phyloP scores from a whole-genome alignment of 306 rosid species.

The Begonia masoniana region DNA sequence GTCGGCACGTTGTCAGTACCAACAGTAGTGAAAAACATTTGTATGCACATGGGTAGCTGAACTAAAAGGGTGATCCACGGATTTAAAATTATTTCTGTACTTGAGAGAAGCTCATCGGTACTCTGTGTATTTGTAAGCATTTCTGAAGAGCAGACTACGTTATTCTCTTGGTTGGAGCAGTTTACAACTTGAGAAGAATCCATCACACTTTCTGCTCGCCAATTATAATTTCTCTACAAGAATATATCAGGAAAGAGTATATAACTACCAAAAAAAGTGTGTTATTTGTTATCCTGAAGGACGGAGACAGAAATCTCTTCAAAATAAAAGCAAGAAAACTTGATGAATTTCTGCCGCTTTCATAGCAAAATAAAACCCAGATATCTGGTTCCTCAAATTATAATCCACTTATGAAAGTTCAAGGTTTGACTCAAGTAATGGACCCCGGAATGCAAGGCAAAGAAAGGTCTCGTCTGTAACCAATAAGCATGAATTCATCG shows the following conservation, averaged over 20 bases:
- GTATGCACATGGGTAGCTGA: slow-evolving; percentile 37
- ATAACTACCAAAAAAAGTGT: too few relatives aligned
- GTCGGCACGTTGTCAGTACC: slow-evolving; percentile 39
- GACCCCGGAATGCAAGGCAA: too few relatives aligned
- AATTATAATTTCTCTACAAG: slow-evolving; percentile 56
- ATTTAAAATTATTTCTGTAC: slow-evolving; percentile 36
- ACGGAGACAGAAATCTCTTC: too few relatives aligned
- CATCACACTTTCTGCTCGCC: slow-evolving; percentile 35
- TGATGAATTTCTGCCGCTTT: too few relatives aligned
- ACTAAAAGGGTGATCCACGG: slow-evolving; percentile 26
- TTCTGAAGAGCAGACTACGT: slow-evolving; percentile 23
- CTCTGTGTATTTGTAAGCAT: slow-evolving; percentile 37
- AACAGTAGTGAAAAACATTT: slow-evolving; percentile 42
- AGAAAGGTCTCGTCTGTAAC: too few relatives aligned
- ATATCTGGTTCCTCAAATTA: too few relatives aligned
- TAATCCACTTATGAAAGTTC: too few relatives aligned
- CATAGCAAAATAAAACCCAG: too few relatives aligned
- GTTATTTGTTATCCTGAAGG: too few relatives aligned
- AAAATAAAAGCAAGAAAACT: too few relatives aligned
- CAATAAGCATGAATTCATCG: too few relatives aligned
- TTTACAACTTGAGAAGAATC: slow-evolving; percentile 49
- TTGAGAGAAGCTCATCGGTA: slow-evolving; percentile 47
- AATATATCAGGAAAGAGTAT: slow-evolving; percentile 9
- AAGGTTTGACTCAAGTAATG: too few relatives aligned
- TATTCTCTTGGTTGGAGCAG: slow-evolving; percentile 44